Conservation (phyloP, 1,284 basidiomycete species). For the Peniophora sp. region DNA sequence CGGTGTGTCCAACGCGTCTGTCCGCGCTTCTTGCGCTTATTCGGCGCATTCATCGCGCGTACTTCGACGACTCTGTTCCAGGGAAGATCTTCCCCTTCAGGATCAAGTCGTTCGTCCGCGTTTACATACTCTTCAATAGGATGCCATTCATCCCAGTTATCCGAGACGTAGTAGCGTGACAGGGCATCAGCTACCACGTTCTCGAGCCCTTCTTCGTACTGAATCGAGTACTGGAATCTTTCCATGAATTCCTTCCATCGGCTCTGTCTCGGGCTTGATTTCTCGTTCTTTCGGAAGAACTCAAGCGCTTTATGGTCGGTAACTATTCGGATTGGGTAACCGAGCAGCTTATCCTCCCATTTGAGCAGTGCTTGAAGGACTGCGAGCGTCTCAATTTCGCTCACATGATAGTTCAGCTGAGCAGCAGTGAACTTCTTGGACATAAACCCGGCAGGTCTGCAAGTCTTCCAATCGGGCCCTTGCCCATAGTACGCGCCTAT, state of each 20-base stretch:
- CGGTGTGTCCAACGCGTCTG: too few species aligned
- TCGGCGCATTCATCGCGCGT: too few species aligned
- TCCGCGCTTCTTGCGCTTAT: too few species aligned
- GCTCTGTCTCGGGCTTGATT: not conserved
- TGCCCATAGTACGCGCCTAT: slow-evolving; percentile 14
- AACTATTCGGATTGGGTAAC: slow-evolving; percentile 19
- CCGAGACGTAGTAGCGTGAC: not conserved
- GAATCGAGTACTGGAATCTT: not conserved
- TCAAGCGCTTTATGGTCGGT: slow-evolving; percentile 27
- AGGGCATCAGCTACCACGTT: not conserved
- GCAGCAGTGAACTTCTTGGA: slow-evolving; percentile 22
- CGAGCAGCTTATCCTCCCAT: slow-evolving; percentile 17
- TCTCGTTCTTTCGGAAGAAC: slow-evolving; percentile 17
- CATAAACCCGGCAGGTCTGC: slow-evolving; percentile 16
- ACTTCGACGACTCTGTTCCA: not conserved
- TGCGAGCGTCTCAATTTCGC: slow-evolving; percentile 21
- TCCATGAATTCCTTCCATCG: not conserved
- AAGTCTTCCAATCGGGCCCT: slow-evolving; percentile 11
- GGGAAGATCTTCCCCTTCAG: not conserved
- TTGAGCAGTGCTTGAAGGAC: slow-evolving; percentile 20
- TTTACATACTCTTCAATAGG: not conserved
- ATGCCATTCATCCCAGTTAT: not conserved
- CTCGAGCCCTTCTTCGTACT: not conserved
- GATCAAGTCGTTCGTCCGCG: not conserved
- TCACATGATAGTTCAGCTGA: slow-evolving; percentile 24